Conservation (phyloP, 768 basidiomycete species). For the Lentinula aciculospora region DNA sequence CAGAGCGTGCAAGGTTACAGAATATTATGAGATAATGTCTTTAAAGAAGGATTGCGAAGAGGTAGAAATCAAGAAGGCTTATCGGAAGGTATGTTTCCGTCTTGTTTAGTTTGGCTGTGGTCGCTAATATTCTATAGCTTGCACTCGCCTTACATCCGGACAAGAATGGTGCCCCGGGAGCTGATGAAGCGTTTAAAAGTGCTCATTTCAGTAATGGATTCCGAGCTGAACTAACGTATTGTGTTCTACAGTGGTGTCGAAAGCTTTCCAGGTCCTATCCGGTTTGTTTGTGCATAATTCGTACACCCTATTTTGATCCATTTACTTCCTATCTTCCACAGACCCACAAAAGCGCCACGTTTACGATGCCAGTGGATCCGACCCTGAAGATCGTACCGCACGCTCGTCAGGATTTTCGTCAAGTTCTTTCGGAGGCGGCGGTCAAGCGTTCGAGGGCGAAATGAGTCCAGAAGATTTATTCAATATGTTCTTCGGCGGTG, state of each 20-base stretch:
- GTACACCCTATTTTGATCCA: background rate
- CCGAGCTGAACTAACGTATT: constrained; percentile 7
- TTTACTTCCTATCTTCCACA: constrained; percentile 16
- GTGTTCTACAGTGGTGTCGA: constrained; percentile 77
- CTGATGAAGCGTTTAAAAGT: constrained; percentile 99
- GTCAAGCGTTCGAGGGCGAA: constrained; percentile 67
- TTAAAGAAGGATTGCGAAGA: constrained; percentile 80
- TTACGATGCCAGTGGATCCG: constrained; percentile 79
- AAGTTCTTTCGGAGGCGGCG: constrained; percentile 42
- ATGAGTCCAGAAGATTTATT: constrained; percentile 95
- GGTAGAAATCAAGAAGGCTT: constrained; percentile 86
- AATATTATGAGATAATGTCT: constrained; percentile 90
- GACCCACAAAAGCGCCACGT: constrained; percentile 88
- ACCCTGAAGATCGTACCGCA: constrained; percentile 79
- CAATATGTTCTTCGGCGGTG: constrained; percentile 96
- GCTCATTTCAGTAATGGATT: constrained; percentile 22
- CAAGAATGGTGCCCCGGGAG: constrained; percentile 95
- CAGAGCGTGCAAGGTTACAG: constrained; percentile 76
- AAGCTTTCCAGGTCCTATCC: constrained; percentile 93
- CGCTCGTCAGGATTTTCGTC: constrained; percentile 44
- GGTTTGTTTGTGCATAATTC: constrained; percentile 29
- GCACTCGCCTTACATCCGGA: constrained; percentile 88
- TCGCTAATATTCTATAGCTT: constrained; percentile 40
- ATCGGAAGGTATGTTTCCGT: constrained; percentile 70
- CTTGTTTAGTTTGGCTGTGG: background rate